Conservation (phyloP, 768 basidiomycete genomes). For the Pleurotus pulmonarius region DNA sequence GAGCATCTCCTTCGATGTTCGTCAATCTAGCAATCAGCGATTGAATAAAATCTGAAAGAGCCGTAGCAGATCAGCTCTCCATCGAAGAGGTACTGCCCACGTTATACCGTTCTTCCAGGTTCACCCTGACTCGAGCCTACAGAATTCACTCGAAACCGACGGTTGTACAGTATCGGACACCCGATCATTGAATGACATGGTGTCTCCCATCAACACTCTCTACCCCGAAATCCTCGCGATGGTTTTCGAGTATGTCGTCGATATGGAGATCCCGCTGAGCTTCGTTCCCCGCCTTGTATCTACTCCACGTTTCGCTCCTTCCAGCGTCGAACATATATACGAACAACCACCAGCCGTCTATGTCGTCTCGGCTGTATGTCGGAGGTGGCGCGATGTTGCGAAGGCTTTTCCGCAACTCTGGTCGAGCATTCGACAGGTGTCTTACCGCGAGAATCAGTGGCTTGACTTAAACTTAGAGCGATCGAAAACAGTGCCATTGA, state of each 20-base stretch:
- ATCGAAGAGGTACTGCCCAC: background rate
- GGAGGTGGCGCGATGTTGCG: background rate
- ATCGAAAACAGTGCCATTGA: background rate
- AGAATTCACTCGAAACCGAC: background rate
- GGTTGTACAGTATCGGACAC: background rate
- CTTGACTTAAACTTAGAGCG: background rate
- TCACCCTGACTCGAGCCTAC: background rate
- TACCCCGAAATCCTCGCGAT: background rate
- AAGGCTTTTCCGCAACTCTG: background rate
- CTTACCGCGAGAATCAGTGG: background rate
- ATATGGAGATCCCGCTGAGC: background rate
- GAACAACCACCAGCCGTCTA: background rate
- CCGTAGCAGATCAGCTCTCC: background rate
- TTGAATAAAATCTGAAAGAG: no score
- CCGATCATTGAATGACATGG: background rate
- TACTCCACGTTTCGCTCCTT: no score
- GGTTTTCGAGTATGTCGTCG: background rate
- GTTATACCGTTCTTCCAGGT: no score
- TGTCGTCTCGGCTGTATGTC: background rate
- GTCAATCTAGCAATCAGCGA: no score
- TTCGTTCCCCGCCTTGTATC: no score
- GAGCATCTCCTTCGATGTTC: no score
- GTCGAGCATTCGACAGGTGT: background rate
- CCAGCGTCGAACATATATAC: no score
- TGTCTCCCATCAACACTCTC: background rate